Percentiles rank a stretch among this genome's conserved stretches.
These are phyloP conservation scores for Eimeria tenella DNA, from an alignment of 169 alveolate genomes.

Conservation along the genomic window DNA sequence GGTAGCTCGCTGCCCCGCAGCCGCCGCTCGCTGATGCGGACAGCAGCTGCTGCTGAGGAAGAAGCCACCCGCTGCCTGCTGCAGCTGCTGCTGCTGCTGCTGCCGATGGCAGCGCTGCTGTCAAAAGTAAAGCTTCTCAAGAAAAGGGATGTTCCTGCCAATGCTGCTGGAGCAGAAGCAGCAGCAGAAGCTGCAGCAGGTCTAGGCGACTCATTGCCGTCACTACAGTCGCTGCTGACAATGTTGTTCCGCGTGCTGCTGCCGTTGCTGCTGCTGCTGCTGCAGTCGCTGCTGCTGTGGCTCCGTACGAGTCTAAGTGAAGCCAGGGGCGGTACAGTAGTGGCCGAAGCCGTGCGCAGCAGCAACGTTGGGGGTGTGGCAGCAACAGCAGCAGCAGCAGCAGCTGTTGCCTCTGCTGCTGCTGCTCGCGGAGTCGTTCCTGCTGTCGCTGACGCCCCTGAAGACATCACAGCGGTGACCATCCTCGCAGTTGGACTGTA, in stretches of 20 bases:
- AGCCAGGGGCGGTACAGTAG: neutral
- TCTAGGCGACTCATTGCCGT: neutral
- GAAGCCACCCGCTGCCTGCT: constrained; percentile 63
- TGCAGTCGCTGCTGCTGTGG: neutral
- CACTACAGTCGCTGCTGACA: neutral
- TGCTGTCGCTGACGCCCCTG: constrained; percentile 23
- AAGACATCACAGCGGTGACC: constrained; percentile 11
- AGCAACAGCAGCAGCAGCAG: neutral
- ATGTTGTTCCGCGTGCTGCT: neutral
- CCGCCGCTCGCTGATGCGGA: constrained; percentile 57
- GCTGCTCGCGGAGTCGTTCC: neutral
- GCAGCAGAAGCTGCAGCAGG: neutral
- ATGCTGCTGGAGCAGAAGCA: neutral
- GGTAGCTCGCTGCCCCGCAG: constrained; percentile 57
- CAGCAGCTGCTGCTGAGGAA: constrained; percentile 27
- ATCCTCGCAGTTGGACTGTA: neutral
- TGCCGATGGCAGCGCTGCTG: constrained; percentile 25
- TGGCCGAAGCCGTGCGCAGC: constrained; percentile 5
- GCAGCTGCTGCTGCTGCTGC: constrained; percentile 56
- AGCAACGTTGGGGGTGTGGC: neutral
- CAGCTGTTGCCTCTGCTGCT: constrained; percentile 14
- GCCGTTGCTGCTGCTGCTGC: constrained; percentile 28
- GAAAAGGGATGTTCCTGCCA: neutral
- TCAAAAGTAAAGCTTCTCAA: neutral
- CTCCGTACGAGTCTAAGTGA: neutral